Evolutionary conservation across 1,284 basidiomycete species (phyloP).

Genomic region (Coriolopsis trogii): DNA sequence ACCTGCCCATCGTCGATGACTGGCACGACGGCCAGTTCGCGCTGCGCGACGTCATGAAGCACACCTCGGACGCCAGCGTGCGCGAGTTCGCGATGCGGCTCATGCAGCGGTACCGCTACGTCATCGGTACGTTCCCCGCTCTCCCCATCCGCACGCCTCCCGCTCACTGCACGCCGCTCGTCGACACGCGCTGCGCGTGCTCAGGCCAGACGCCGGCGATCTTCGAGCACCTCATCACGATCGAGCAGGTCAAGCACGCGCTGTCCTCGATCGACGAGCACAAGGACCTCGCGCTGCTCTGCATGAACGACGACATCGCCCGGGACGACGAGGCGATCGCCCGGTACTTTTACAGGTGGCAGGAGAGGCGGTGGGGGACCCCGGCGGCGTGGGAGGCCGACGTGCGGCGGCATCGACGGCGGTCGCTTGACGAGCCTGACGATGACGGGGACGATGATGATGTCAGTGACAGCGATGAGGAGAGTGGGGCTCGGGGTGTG

Average conservation of each 20-base stretch:
- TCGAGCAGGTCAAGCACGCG: slow-evolving; percentile 14
- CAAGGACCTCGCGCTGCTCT: slow-evolving; percentile 28
- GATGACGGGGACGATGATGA: no score
- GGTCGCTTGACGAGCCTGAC: no score
- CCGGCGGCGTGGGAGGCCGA: slow-evolving; percentile 31
- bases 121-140: slow-evolving; percentile 31
- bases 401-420: neutral
- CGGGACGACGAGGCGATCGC: slow-evolving; percentile 21
- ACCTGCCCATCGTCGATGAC: slow-evolving; percentile 43
- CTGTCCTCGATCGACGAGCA: slow-evolving; percentile 17
- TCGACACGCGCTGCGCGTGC: no score
- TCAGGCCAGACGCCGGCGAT: slow-evolving; percentile 28
- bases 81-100: slow-evolving; percentile 43
- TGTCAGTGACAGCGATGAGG: no score
- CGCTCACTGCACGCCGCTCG: neutral
- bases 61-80: slow-evolving; percentile 36
- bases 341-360: slow-evolving; percentile 24
- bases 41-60: slow-evolving; percentile 39
- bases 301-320: slow-evolving; percentile 33
- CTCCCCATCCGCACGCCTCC: neutral
- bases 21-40: slow-evolving; percentile 44
- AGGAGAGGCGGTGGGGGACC: slow-evolving; percentile 23
- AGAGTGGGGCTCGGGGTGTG: no score
- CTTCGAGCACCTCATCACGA: slow-evolving; percentile 28
- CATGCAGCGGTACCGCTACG: slow-evolving; percentile 47